These are phyloP conservation scores for Plectosphaerella sp. DNA, from an alignment of 2,329 filamentous ascomycete species.

Conservation along the genomic window DNA sequence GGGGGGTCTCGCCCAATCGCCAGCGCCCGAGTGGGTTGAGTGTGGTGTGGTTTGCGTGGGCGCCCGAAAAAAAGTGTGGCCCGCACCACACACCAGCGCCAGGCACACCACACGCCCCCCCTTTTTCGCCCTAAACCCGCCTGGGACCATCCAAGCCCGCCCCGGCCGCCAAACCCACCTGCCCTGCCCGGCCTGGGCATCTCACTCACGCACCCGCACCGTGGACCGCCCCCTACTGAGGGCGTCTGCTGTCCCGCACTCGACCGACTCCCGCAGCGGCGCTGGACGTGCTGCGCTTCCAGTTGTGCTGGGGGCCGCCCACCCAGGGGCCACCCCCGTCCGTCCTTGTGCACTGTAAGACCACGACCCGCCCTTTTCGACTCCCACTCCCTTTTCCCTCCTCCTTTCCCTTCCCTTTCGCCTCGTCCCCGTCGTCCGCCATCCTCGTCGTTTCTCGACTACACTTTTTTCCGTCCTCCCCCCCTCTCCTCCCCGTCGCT, in stretches of 20 bases:
- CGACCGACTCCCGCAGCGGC: no score
- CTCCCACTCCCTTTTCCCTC: constrained; percentile 20
- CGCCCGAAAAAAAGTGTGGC: not conserved
- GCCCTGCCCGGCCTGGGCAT: no score
- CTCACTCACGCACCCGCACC: no score
- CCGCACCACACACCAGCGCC: not conserved
- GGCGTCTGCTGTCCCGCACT: no score
- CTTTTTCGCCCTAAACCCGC: not conserved
- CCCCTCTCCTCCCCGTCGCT: constrained; percentile 30
- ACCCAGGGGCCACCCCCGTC: not conserved
- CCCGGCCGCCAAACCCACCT: not conserved
- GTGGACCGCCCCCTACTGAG: no score
- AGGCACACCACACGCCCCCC: not conserved
- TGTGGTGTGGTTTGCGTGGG: not conserved
- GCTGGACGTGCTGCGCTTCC: not conserved
- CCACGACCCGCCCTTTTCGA: constrained; percentile 8
- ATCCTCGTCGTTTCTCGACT: constrained; percentile 25
- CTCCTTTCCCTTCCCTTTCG: constrained; percentile 26
- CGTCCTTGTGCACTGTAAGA: not conserved
- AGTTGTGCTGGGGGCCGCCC: not conserved
- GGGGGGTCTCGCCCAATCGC: not conserved
- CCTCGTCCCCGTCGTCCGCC: constrained; percentile 25
- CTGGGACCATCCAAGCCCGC: not conserved
- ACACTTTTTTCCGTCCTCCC: constrained; percentile 30
- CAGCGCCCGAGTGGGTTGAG: not conserved